A percentile compares a stretch with the other conserved stretches of the same genome.
Evolutionary conservation across 2,329 filamentous ascomycete genomes (phyloP).

Genomic region (Fusarium pininemorale): DNA sequence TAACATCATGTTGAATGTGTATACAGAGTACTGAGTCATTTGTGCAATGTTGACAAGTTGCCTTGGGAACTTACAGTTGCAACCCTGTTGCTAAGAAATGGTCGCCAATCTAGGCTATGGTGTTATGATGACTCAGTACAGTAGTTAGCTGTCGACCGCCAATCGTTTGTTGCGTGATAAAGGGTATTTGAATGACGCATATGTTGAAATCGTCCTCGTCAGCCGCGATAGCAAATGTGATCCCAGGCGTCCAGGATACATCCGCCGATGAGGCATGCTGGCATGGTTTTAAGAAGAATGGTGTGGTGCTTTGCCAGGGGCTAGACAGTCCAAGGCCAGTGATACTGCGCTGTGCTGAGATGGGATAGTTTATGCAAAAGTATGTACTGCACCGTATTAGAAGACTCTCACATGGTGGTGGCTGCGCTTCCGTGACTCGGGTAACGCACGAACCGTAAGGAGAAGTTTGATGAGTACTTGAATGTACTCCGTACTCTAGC

Average conservation of each 20-base stretch:
- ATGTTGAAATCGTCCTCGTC: conserved; percentile 15
- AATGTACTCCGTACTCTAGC: not conserved
- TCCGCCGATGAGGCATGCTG: conserved; percentile 12
- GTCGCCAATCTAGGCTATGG: not conserved
- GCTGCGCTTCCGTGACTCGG: conserved; percentile 28
- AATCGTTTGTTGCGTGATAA: conserved; percentile 2
- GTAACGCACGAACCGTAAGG: conserved; percentile 33
- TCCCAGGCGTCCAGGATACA: conserved; percentile 19
- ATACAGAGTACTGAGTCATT: not conserved
- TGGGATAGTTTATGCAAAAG: conserved; percentile 9
- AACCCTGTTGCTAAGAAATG: not conserved
- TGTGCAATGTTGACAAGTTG: not conserved
- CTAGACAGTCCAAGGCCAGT: not conserved
- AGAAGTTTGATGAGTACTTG: conserved; percentile 12
- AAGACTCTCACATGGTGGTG: conserved; percentile 32
- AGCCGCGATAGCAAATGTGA: conserved; percentile 25
- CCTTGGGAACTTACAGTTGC: not conserved
- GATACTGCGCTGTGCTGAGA: conserved; percentile 1
- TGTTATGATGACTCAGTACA: not conserved
- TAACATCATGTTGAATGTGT: not conserved
- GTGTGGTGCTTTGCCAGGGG: conserved; percentile 13
- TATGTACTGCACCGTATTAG: not conserved
- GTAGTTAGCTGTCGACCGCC: not conserved
- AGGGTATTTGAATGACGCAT: conserved; percentile 14
- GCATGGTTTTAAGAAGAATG: conserved; percentile 9